Percentiles rank a stretch among this genome's conserved stretches.
Conservation (phyloP, 768 basidiomycete genomes). For the Collybiopsis luxurians region DNA sequence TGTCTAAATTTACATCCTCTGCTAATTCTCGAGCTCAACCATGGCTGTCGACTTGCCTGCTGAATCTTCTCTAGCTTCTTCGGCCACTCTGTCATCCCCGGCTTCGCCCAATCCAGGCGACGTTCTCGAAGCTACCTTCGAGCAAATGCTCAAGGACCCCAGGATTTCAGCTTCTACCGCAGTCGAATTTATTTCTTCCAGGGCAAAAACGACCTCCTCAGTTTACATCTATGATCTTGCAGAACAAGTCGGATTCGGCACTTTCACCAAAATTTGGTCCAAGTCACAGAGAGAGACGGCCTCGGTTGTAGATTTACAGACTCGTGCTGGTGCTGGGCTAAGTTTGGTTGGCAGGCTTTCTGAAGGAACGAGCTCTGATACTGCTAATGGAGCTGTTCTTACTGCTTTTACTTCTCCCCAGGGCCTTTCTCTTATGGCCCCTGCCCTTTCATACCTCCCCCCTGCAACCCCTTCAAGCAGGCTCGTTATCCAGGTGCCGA, state of each 20-base stretch:
- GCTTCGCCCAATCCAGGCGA: slow-evolving; percentile 3
- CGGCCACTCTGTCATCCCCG: slow-evolving; percentile 1
- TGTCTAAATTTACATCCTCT: background rate
- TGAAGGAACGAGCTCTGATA: slow-evolving; percentile 73
- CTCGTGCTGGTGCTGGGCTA: slow-evolving; percentile 81
- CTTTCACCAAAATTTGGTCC: slow-evolving; percentile 66
- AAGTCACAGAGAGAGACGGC: slow-evolving; percentile 39
- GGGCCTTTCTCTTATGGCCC: slow-evolving; percentile 83
- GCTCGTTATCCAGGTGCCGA: slow-evolving; percentile 82
- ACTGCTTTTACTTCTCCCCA: slow-evolving; percentile 81
- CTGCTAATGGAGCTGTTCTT: slow-evolving; percentile 54
- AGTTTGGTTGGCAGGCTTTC: slow-evolving; percentile 77
- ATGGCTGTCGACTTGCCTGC: slow-evolving; percentile 1
- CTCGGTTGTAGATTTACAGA: slow-evolving; percentile 70
- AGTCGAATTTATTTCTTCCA: slow-evolving; percentile 69
- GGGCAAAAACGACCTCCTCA: slow-evolving; percentile 51
- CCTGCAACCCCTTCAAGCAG: slow-evolving; percentile 58
- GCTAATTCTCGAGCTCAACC: background rate
- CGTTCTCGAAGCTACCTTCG: background rate
- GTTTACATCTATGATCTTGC: slow-evolving; percentile 85
- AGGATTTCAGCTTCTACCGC: slow-evolving; percentile 55
- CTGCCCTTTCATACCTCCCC: slow-evolving; percentile 74
- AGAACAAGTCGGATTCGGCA: slow-evolving; percentile 80
- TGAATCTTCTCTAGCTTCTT: background rate
- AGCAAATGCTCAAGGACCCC: slow-evolving; percentile 27